Base-by-base conservation (phyloP, 768 basidiomycete genomes). In the Atractiella rhizophila region DNA sequence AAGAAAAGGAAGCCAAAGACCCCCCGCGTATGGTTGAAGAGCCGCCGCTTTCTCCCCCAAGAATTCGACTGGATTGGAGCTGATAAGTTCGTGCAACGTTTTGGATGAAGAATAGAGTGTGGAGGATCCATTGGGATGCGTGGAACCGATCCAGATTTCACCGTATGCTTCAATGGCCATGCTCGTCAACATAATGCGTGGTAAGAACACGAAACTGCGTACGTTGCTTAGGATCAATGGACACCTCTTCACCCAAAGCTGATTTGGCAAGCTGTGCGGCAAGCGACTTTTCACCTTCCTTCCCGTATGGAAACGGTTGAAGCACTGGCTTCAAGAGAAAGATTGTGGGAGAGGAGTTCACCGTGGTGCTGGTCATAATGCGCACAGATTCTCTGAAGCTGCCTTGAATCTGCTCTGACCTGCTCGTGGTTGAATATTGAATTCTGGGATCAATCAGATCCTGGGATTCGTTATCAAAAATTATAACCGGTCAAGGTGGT, bases 241-340 rank as follows among this genome's bases (percentile, higher is more conserved):
- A 30, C 11, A 11, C 12, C 29, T 11, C 11, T 16, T 30, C 29
- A 30, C 29, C 29, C n/a, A 11, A 16, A 30, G 29, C n/a, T 16
- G 29, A 43, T 29, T 43, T 43, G n/a, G 42, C 42, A 23, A 43
- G 29, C 18, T 37, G 9, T 11, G 42, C 42, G 4, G 42, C 42
- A 11, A 39, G 23, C 9, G 42, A 43, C 15, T 43, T 24, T 9
- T 42, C 26, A 6, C 42, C 42, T 38, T 43, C 42, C n/a, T 8
- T 15, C 36, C 23, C 45, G 21, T 47, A 51, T 10, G 50, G 50
- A 39, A 51, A 51, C 1, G 50, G 50, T 38, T 51, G 50, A 19
- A 51, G 40, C 42, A 40, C 46, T 4, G 48, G 48, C 37, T 45
- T 47, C 25, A 51, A 32, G 31, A 48, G 47, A 26, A 49, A 39